Evolutionary conservation across 331 rosid species (phyloP).

Genomic region (Ulmus americana): DNA sequence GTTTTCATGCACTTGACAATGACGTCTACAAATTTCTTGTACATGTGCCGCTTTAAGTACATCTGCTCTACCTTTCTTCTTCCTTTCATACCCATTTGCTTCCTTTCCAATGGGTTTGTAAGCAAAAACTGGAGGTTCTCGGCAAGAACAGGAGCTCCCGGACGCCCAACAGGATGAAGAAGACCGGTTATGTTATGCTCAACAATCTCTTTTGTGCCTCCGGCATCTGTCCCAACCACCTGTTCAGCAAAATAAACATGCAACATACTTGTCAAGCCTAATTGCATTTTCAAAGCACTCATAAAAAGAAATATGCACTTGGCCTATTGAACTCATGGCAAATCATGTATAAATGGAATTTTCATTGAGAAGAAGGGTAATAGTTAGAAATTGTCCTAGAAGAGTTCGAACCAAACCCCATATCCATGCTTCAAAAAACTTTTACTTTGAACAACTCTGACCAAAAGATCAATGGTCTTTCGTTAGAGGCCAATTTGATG

Average conservation of each 20-base stretch:
- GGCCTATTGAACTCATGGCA: background rate
- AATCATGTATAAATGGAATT: no score
- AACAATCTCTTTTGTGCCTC: conserved; percentile 83
- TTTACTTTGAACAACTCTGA: no score
- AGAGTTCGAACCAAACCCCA: no score
- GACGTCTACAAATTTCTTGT: conserved; percentile 81
- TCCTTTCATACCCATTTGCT: conserved; percentile 80
- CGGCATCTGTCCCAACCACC: conserved; percentile 94
- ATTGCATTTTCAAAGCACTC: background rate
- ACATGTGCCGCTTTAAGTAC: conserved; percentile 94
- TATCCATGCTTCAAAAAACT: no score
- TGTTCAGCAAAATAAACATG: conserved; percentile 27
- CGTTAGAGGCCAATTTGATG: no score
- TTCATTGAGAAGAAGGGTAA: no score
- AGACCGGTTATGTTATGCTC: conserved; percentile 85
- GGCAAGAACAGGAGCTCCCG: conserved; percentile 49
- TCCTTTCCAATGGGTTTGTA: conserved; percentile 51
- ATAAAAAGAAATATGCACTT: background rate
- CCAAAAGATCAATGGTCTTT: no score
- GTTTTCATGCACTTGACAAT: conserved; percentile 82
- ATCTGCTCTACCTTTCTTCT: conserved; percentile 64
- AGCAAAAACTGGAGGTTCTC: conserved; percentile 59
- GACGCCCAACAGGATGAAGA: conserved; percentile 69
- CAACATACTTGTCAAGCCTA: conserved; percentile 7
- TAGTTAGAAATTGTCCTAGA: no score